Conservation (phyloP, 352 stramenopile genomes). For the Phytophthora citricola region DNA sequence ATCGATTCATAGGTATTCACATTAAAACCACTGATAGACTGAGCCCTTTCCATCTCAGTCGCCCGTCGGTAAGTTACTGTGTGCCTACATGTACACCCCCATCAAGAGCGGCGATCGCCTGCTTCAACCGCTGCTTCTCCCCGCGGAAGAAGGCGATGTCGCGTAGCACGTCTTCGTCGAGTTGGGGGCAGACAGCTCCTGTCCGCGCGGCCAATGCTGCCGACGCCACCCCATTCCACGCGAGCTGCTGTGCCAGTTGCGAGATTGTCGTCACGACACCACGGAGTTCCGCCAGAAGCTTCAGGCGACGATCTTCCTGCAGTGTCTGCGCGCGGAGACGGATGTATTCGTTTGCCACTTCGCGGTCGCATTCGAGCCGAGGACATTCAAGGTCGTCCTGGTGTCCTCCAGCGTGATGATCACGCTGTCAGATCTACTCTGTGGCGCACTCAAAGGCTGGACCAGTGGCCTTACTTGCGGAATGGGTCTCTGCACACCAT, state of each 20-base stretch:
- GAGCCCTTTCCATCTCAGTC: neutral
- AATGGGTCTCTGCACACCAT: slow-evolving; percentile 1
- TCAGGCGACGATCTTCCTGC: slow-evolving; percentile 41
- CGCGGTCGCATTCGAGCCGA: slow-evolving; percentile 28
- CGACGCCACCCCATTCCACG: slow-evolving; percentile 45
- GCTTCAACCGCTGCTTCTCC: slow-evolving; percentile 48
- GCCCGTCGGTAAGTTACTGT: too few species aligned
- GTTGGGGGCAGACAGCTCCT: slow-evolving; percentile 10
- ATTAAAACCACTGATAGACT: slow-evolving; percentile 12
- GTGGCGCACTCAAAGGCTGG: neutral
- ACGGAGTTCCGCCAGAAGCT: slow-evolving; percentile 47
- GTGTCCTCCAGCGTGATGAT: slow-evolving; percentile 32
- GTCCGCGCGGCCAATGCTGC: slow-evolving; percentile 32
- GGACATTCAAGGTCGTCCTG: slow-evolving; percentile 11
- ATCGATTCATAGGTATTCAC: slow-evolving; percentile 26
- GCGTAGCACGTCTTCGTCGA: slow-evolving; percentile 45
- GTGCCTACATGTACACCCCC: neutral
- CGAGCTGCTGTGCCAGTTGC: slow-evolving; percentile 41
- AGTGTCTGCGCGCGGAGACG: slow-evolving; percentile 36
- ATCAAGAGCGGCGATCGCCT: slow-evolving; percentile 35
- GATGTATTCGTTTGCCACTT: slow-evolving; percentile 39
- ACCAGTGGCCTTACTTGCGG: neutral
- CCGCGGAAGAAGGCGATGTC: slow-evolving; percentile 58
- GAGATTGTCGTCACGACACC: slow-evolving; percentile 47
- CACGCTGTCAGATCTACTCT: slow-evolving; percentile 6